Evolutionary conservation across 805 yeast species (phyloP).

Genomic region (Candida koratica): DNA sequence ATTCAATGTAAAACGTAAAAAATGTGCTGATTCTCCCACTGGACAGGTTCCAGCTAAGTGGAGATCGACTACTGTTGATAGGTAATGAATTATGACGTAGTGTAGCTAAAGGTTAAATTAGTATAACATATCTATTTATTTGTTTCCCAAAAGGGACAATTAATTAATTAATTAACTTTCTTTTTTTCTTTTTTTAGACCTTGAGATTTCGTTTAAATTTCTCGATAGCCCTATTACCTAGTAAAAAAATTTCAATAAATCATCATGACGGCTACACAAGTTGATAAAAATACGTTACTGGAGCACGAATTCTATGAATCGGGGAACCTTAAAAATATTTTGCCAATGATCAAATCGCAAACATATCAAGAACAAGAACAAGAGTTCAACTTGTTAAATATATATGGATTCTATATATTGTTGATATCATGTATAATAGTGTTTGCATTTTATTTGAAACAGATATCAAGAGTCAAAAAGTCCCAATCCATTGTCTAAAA

Average conservation of each 20-base stretch:
- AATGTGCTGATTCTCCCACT: too few species aligned
- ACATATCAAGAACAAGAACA: constrained; percentile 17
- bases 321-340: constrained; percentile 22
- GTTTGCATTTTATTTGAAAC: constrained; percentile 1
- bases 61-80: too few species aligned
- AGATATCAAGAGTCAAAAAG: background rate
- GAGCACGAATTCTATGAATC: constrained; percentile 31
- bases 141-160: constrained; percentile 5
- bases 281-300: constrained; percentile 10
- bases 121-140: too few species aligned
- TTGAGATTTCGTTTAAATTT: constrained; percentile 6
- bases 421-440: constrained; percentile 2
- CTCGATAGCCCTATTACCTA: background rate
- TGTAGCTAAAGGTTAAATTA: too few species aligned
- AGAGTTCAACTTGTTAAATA: constrained; percentile 4
- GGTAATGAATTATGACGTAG: too few species aligned
- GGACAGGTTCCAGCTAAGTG: too few species aligned
- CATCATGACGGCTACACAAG: constrained; percentile 6
- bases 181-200: constrained; percentile 7
- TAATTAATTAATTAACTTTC: constrained; percentile 4
- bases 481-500: background rate
- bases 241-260: background rate
- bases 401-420: constrained; percentile 1
- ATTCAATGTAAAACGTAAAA: too few species aligned
- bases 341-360: constrained; percentile 22